Evolutionary conservation across 805 yeast genomes (phyloP), one percentile per base, ranked within the genome.

Genomic region (Saccharomyces eubayanus): DNA sequence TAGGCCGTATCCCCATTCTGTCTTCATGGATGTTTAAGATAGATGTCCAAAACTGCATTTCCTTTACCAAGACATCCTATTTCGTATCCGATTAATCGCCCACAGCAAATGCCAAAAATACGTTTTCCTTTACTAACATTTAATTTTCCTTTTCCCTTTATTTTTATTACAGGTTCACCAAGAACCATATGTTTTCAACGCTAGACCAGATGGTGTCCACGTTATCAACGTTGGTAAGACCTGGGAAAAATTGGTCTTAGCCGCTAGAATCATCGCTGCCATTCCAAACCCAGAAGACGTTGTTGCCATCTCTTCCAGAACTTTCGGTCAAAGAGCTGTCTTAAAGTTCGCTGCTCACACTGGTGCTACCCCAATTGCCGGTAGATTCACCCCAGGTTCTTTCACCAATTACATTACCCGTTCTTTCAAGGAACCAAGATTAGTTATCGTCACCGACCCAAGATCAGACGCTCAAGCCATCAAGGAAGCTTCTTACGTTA

Each of bases 341-440:
- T 86, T 94, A 79, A 94, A 94, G 84, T 94, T 87, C 75, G 97
- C 99, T 75, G 89, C 97, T 71, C 98, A 94, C 91, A 91, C 98
- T 71, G 98, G 98, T 79, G 97, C 99, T 69, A 92, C 98, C 69
- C 91, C 99, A 76, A 92, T 94, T 81, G 99, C 99, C 71, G 99
- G 99, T 81, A 90, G 99, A 84, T 94, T 94, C 88, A 94, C 99
- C 72, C 99, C 99, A 81, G 99, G 99, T 89, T 85, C 87, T 83
- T 94, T 94, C 94, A 94, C 99, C 77, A 94, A 94, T 84, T 94
- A 94, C 84, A 94, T 92, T 84, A 94, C 99, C 80, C 92, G 97
- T 82, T 89, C 97, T 70, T 94, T 94, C 97, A 94, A 92, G 83
- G 99, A 94, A 84, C 99, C 99, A 85, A 89, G 99, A 83, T 86